Evolutionary conservation across 176 grass and related monocot genomes (phyloP).

Genomic region (Triticum aestivum): IWGSC_CS_RefSeq_v2.1 NC_057799.1:577077688-577078187

Average conservation of each 20-base stretch:
- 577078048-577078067: neutral
- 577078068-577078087: neutral
- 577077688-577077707: neutral
- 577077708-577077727: neutral
- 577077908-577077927: too few relatives aligned
- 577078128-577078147: neutral
- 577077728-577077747: neutral
- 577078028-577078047: neutral
- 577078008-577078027: neutral
- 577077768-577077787: neutral
- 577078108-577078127: neutral
- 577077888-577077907: neutral
- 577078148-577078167: neutral
- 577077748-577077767: neutral
- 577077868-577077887: neutral
- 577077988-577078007: neutral
- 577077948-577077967: too few relatives aligned
- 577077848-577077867: neutral
- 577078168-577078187: neutral
- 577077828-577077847: neutral
- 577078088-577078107: neutral
- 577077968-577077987: neutral
- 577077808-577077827: neutral
- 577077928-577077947: too few relatives aligned
- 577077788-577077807: neutral